A percentile compares a stretch with the other conserved stretches of the same genome.
Evolutionary conservation across 768 basidiomycete genomes (phyloP).

Genomic region (Psilocybe cubensis): DNA sequence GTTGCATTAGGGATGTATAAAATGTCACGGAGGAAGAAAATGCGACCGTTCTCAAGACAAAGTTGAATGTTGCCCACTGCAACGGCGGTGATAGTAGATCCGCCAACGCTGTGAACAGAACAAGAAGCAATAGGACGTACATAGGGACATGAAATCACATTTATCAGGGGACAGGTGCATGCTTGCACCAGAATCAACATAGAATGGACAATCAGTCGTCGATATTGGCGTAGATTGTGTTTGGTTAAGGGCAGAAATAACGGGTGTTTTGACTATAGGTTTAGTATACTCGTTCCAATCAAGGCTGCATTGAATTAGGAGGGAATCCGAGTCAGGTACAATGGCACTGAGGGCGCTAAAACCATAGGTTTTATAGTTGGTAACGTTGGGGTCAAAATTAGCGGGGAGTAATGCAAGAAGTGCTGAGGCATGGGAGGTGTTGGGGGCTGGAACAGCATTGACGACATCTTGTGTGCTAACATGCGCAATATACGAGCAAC

Average conservation of each 20-base stretch:
- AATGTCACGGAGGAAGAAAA: not conserved
- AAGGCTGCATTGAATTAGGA: not conserved
- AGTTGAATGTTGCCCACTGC: slow-evolving; percentile 27
- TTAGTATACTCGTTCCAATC: not conserved
- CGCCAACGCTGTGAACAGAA: slow-evolving; percentile 27
- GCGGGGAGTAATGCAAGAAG: not conserved
- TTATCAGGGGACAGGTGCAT: not conserved
- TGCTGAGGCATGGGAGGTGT: not conserved
- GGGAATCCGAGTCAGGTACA: too few species aligned
- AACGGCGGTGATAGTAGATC: slow-evolving; percentile 21
- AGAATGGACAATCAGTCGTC: not conserved
- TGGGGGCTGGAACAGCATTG: not conserved
- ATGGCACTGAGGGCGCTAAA: not conserved
- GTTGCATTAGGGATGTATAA: not conserved
- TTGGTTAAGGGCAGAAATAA: not conserved
- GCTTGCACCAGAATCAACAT: not conserved
- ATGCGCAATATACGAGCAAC: not conserved
- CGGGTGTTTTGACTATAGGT: not conserved
- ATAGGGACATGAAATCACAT: slow-evolving; percentile 7
- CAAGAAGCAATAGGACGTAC: slow-evolving; percentile 23
- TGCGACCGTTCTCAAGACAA: not conserved
- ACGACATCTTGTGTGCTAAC: not conserved
- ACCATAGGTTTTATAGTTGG: not conserved
- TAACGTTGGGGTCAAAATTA: not conserved
- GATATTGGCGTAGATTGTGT: not conserved